Evolutionary conservation across 2,329 filamentous ascomycete genomes (phyloP).

Genomic region (Verruconis gallopava): DNA sequence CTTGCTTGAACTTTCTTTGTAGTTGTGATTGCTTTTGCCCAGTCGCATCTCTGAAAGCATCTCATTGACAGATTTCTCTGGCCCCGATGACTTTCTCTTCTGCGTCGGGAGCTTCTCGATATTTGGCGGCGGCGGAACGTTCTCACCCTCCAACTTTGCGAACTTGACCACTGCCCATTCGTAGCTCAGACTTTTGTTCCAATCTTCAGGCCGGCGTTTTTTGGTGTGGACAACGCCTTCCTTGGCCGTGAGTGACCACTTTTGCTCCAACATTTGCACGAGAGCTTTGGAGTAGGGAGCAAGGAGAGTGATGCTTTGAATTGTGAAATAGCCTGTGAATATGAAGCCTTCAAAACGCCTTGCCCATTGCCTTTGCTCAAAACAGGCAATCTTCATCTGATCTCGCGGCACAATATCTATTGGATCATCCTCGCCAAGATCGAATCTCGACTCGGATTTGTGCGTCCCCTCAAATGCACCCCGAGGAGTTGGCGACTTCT

Average conservation of each 20-base stretch:
- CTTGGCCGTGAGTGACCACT: constrained; percentile 15
- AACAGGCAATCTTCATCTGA: constrained; percentile 15
- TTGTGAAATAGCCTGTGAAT: constrained; percentile 17
- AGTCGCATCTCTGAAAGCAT: constrained; percentile 17
- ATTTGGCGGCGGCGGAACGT: constrained; percentile 14
- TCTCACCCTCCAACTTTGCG: constrained; percentile 15
- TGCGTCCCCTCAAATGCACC: background rate
- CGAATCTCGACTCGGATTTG: background rate
- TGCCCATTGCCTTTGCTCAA: constrained; percentile 13
- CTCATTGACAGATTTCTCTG: constrained; percentile 18
- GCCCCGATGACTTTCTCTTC: background rate
- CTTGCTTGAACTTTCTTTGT: no score
- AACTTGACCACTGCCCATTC: constrained; percentile 22
- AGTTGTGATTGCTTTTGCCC: no score
- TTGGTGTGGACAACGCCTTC: constrained; percentile 10
- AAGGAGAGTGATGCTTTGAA: constrained; percentile 15
- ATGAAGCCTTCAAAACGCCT: constrained; percentile 9
- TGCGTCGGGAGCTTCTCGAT: constrained; percentile 12
- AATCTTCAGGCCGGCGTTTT: constrained; percentile 13
- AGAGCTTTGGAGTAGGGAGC: constrained; percentile 15
- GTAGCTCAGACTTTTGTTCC: constrained; percentile 16
- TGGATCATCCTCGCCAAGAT: background rate
- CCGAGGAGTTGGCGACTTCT: background rate
- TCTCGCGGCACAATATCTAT: constrained; percentile 1
- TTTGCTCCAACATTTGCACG: constrained; percentile 19